A percentile compares a stretch with the other conserved stretches of the same genome.
Conservation (phyloP, 192 early-diverging fungal genomes). For the Hyaloraphidium curvatum region DNA sequence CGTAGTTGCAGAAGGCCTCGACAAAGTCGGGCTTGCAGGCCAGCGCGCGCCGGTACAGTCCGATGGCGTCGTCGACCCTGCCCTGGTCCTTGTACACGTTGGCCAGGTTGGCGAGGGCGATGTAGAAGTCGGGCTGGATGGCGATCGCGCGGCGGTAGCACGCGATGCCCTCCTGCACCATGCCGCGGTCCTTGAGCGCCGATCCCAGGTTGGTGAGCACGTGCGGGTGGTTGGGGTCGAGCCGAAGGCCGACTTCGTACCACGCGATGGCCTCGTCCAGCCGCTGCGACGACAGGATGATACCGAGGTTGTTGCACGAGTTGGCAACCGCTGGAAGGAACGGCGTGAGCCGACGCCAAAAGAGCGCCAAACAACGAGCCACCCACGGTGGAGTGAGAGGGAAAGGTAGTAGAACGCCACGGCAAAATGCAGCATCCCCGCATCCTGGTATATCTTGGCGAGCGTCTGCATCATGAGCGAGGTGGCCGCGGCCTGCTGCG, state of each 20-base stretch:
- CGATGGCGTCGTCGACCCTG: conserved; percentile 67
- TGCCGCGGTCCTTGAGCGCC: conserved; percentile 73
- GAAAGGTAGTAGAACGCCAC: conserved; percentile 71
- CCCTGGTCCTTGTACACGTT: conserved; percentile 88
- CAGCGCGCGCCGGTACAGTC: conserved; percentile 66
- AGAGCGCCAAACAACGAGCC: no score
- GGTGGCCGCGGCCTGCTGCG: no score
- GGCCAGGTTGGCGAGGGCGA: conserved; percentile 79
- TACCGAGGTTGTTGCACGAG: conserved; percentile 81
- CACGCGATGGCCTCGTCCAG: conserved; percentile 62
- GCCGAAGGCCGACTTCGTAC: conserved; percentile 65
- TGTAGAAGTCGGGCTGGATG: conserved; percentile 69
- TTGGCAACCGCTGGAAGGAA: conserved; percentile 76
- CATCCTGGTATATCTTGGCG: conserved; percentile 77
- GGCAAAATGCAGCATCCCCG: conserved; percentile 40
- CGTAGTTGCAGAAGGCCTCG: conserved; percentile 78
- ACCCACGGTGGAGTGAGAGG: conserved; percentile 48
- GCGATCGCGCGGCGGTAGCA: conserved; percentile 84
- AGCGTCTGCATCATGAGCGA: conserved; percentile 58
- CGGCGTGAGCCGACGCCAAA: no score
- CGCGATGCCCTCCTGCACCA: conserved; percentile 56
- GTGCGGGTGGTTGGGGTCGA: conserved; percentile 70
- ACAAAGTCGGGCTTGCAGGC: conserved; percentile 74
- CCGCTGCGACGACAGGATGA: conserved; percentile 48
- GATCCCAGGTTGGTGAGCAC: conserved; percentile 88